Evolutionary conservation across 495 filamentous ascomycete species (phyloP), one percentile per base, ranked within the genome.

Genomic region (Paragyromitra xinjiangensis): DNA sequence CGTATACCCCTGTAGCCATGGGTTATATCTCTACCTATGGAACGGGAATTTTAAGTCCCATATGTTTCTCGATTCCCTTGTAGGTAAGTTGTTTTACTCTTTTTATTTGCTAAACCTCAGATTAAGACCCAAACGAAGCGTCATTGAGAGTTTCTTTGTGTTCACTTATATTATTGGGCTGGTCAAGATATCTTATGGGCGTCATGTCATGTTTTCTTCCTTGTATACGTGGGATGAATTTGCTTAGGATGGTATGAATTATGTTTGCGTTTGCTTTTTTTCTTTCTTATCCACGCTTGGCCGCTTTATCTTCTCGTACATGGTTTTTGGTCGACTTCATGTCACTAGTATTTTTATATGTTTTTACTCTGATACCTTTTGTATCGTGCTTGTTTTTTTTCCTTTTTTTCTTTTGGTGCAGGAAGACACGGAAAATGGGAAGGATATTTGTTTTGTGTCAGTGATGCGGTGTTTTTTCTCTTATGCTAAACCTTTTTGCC

Each of bases 211-310:
- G 40, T 22, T 71, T 72, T 72, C 45, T 72, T 64, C 69, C 62
- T 75, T 78, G 48, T 78, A 66, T 45, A 79, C 75, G 75, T 78
- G 75, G 73, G 73, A 77, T 64, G 59, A 71, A 64, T 68, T 56
- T 78, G 39, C 29, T 73, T 66, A 64, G 42, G 61, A 29, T 26
- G 7, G 55, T 64, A 69, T 42, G 51, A 58, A 59, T 40, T 50
- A 67, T 50, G 44, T 37, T 2, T 56, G 8, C 11, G 9, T 51
- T 19, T 6, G 48, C 12, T 71, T 56, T 14, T 26, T 37, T 34
- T 63, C 44, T 11, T 40, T 22, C 42, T 42, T 16, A 19, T 24
- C 40, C 19, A 24, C 53, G 55, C 40, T 64, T 42, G 58, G 19
- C 45, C 50, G 19, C 34, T 40, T 73, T 16, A 58, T 39, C 56